A percentile compares a stretch with the other conserved stretches of the same genome.
Conservation (phyloP, 441 rosid species). For the Capsella rubella region DNA sequence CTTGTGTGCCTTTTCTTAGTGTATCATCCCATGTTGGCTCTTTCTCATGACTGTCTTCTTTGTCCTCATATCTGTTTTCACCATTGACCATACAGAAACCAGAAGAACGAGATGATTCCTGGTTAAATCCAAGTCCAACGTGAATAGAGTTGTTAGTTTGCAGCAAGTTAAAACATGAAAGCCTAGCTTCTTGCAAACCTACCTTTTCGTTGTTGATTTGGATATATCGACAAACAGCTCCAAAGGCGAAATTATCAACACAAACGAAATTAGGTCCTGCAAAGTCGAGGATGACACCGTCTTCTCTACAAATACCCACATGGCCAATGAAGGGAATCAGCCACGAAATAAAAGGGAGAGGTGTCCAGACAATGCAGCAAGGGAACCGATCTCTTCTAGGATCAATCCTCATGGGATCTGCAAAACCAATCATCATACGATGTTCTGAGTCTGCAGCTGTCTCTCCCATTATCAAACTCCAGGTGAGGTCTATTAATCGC, state of each 20-base stretch:
- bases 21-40: constrained; percentile 64
- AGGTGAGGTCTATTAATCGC: neutral
- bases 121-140: constrained; percentile 18
- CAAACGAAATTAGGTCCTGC: constrained; percentile 79
- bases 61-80: constrained; percentile 43
- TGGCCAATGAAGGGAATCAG: constrained; percentile 75
- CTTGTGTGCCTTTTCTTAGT: constrained; percentile 60
- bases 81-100: constrained; percentile 43
- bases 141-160: neutral
- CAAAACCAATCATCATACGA: constrained; percentile 49
- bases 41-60: constrained; percentile 49
- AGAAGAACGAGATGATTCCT: constrained; percentile 56
- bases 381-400: constrained; percentile 64
- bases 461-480: constrained; percentile 58
- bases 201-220: constrained; percentile 68
- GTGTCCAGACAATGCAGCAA: constrained; percentile 78
- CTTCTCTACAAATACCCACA: constrained; percentile 75
- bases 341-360: constrained; percentile 76
- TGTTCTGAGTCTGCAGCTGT: constrained; percentile 54
- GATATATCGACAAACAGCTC: constrained; percentile 62
- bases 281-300: constrained; percentile 73
- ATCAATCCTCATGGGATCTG: constrained; percentile 51
- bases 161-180: neutral
- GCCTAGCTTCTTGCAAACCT: neutral
- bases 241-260: constrained; percentile 68